Base-by-base conservation (phyloP, 31 red algal genomes). In the Odonthalia washingtoniensis region DNA sequence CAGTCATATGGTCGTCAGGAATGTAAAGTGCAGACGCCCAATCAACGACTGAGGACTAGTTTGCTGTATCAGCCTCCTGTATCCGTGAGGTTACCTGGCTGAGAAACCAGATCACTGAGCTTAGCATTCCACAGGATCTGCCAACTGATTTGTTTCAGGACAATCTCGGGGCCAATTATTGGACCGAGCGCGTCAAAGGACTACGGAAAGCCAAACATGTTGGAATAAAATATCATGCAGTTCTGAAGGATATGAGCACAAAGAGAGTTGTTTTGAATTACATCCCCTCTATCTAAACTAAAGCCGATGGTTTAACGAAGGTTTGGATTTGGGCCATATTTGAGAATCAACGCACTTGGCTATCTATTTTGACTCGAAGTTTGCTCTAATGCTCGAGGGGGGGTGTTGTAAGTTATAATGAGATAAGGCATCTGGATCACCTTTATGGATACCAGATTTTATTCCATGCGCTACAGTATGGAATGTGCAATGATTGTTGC, bases 121-220 rank as follows among this genome's bases (percentile, higher is more conserved):
- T 78, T 18, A 1, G 46, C 1, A 4, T 78, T 60, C 1, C 21
- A 2, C 46, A 33, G n/a, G 4, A 53, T 0, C 39, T 39, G 4
- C 27, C 75, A 24, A 33, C 57, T 28, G 17, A 40, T 16, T 28
- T 78, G 1, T 32, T 78, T 70, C 80, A 83, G 36, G 36, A 83
- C 80, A 69, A 83, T 61, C 63, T 83, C 26, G 57, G 80, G 0
- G 80, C 80, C 6, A 69, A 67, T 0, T 69, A 49, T 30, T 83
- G 80, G 80, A 83, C 80, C 0, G 40, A 68, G 21, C 42, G 16
- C 1, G 80, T 65, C 18, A 37, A 65, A 65, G 80, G 63, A 42
- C 30, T 84, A 21, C 70, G 83, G 1, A 87, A 63, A 31, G 83
- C 76, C 5, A 74, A 74, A 32, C 69, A 77, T 32, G 52, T 87